Percentiles rank a stretch among this genome's conserved stretches.
Evolutionary conservation across 2,329 filamentous ascomycete genomes (phyloP).

Genomic region (Diaporthe sp.): DNA sequence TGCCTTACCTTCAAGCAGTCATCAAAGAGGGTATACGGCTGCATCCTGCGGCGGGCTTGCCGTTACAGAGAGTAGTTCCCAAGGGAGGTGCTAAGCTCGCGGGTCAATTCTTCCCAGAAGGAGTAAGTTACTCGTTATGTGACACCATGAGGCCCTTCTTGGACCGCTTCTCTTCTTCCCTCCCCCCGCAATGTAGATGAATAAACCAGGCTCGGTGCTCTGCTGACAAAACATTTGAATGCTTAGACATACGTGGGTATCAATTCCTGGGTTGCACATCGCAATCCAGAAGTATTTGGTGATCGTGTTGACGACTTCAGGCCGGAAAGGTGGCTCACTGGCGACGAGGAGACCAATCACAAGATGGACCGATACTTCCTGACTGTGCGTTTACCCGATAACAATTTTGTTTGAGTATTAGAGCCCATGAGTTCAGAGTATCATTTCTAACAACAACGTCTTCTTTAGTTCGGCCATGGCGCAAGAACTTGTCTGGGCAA

Average conservation of each 20-base stretch:
- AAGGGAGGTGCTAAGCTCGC: constrained; percentile 50
- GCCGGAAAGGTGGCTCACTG: constrained; percentile 47
- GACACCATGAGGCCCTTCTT: not conserved
- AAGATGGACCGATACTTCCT: constrained; percentile 54
- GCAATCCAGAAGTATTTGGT: constrained; percentile 57
- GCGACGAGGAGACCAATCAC: constrained; percentile 40
- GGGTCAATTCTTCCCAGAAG: constrained; percentile 45
- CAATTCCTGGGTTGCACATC: constrained; percentile 59
- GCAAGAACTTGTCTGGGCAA: constrained; percentile 54
- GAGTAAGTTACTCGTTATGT: constrained; percentile 3
- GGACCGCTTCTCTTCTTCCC: too few species aligned
- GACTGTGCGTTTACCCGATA: not conserved
- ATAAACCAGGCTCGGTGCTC: too few species aligned
- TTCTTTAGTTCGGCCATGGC: constrained; percentile 51
- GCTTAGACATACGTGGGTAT: constrained; percentile 55
- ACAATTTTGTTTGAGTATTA: not conserved
- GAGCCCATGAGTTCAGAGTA: not conserved
- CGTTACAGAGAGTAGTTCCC: constrained; percentile 60
- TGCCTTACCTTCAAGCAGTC: constrained; percentile 63
- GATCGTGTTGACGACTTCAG: constrained; percentile 55
- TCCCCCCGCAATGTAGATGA: not conserved
- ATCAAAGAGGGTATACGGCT: constrained; percentile 63
- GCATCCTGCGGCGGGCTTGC: constrained; percentile 58
- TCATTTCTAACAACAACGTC: not conserved
- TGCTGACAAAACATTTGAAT: not conserved